Evolutionary conservation across 208 protist genomes (phyloP), one percentile per base, ranked within the genome.

Genomic region (Crithidia brevicula): DNA sequence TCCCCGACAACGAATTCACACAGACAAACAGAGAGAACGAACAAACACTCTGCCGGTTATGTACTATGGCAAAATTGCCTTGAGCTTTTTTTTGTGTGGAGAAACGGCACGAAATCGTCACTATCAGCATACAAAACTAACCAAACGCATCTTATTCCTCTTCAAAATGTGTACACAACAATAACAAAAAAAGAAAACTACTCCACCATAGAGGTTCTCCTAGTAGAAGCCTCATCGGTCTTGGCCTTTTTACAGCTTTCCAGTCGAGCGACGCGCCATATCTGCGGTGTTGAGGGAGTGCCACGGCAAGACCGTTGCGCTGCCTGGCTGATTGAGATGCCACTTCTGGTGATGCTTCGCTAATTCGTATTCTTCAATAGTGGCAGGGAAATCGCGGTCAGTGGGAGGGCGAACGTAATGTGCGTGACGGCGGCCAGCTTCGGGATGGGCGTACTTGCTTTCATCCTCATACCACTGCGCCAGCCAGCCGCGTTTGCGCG

Each of bases 281-380:
- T 96, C 91, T 0, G 86, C 68, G 13, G 91, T 96, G 73, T 90
- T 82, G 59, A 83, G 78, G 1, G 79, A 79, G 60, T 93, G 87
- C 92, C 92, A 97, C 23, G 92, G 92, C 23, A 97, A 68, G 50
- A 95, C 60, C n/a, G 89, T 95, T 16, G 86, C 89, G 5, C 89
- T 94, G 30, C 89, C 89, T 9, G 92, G 81, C 62, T 97, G 92
- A 49, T 92, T 89, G 38, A 97, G 79, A 67, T 97, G 92, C 92
- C 92, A 97, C 73, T 95, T 95, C 75, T 97, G 92, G 61, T 97
- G 92, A 66, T 97, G 92, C 73, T 93, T 94, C n/a, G 92, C 89
- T 38, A 92, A 67, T 60, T 97, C 89, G 61, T 93, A 91, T 73
- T 97, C 92, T 52, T 95, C 87, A 1, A 93, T 74, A 0, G 92